A percentile compares a stretch with the other conserved stretches of the same genome.
These are phyloP conservation scores for Dictyostelium firmibasis DNA, from an alignment of 78 protist genomes.

Conservation along the genomic window DNA sequence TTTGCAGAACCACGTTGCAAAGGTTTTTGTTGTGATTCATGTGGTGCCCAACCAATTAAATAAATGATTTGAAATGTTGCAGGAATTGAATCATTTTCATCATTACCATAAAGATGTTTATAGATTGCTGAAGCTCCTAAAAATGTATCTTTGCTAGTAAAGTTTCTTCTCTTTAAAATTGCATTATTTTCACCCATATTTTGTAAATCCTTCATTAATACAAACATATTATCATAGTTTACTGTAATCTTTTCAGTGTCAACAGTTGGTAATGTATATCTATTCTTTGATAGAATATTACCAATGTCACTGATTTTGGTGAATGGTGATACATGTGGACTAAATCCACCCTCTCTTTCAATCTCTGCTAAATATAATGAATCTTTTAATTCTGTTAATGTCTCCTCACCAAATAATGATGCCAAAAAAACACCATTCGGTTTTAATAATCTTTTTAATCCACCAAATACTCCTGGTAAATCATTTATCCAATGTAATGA, in stretches of 20 bases:
- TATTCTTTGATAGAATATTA: slow-evolving; percentile 59
- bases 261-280: slow-evolving; percentile 72
- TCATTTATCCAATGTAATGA: slow-evolving; percentile 84
- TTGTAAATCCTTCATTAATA: slow-evolving; percentile 81
- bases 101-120: slow-evolving; percentile 59
- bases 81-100: slow-evolving; percentile 27
- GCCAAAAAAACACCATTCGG: slow-evolving; percentile 85
- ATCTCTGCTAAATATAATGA: slow-evolving; percentile 73
- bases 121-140: slow-evolving; percentile 77
- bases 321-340: slow-evolving; percentile 81
- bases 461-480: slow-evolving; percentile 74
- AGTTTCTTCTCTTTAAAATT: slow-evolving; percentile 32
- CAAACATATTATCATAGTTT: slow-evolving; percentile 55
- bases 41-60: slow-evolving; percentile 87
- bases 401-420: slow-evolving; percentile 77
- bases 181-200: slow-evolving; percentile 85
- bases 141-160: slow-evolving; percentile 55
- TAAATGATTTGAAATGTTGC: slow-evolving; percentile 85
- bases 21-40: slow-evolving; percentile 86
- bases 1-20: slow-evolving; percentile 72
- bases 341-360: slow-evolving; percentile 83
- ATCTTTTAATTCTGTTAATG: slow-evolving; percentile 72
- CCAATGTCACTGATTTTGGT: slow-evolving; percentile 70
- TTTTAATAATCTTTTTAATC: slow-evolving; percentile 33
- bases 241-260: slow-evolving; percentile 71